Base-by-base conservation (phyloP, 192 early-diverging fungal genomes). In the Linnemannia zychae region DNA sequence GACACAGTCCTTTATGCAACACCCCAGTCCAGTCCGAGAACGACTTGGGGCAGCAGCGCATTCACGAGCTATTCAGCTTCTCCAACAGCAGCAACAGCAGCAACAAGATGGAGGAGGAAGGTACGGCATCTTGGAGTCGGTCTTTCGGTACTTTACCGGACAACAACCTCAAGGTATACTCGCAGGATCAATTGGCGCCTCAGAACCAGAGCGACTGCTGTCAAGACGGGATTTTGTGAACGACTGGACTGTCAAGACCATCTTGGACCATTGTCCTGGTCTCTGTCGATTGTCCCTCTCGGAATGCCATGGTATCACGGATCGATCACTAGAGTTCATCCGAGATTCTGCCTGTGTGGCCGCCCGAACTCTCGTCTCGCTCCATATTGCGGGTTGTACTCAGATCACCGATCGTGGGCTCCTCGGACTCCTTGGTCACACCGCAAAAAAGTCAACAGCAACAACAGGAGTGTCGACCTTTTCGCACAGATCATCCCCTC, bases 351-450 rank as follows among this genome's bases (percentile, higher is more conserved):
- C 33, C 11, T 76, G 77, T 46, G 83, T 85, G 4, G 38, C 52
- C 0, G 67, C 40, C 9, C 48, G 69, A 16, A 85, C 83, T 0
- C 31, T 85, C 7, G 72, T 79, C 22, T 85, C 77, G 34, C 53
- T 85, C 24, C 83, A 85, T 28, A 66, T 85, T 57, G 77, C 83
- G 0, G 83, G 78, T 33, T 85, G 83, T 73, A 49, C 37, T 22
- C 76, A 79, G 13, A 79, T 85, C 40, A 85, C 89, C 34, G 82
- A 90, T 50, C 78, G 73, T 9, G 87, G 84, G 16, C 75, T 90
- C 12, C 49, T 73, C 34, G 74, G 47, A 48, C 78, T 90, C 15
- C 60, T 76, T 36, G 60, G 67, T 2, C 37, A 52, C 18, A 7
- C 28, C 40, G 9, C 40, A 6, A 44, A 44, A 44, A 65, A 46